These are phyloP conservation scores for Alternaria brassicae DNA, from an alignment of 2,329 filamentous ascomycete species.

Conservation along the genomic window DNA sequence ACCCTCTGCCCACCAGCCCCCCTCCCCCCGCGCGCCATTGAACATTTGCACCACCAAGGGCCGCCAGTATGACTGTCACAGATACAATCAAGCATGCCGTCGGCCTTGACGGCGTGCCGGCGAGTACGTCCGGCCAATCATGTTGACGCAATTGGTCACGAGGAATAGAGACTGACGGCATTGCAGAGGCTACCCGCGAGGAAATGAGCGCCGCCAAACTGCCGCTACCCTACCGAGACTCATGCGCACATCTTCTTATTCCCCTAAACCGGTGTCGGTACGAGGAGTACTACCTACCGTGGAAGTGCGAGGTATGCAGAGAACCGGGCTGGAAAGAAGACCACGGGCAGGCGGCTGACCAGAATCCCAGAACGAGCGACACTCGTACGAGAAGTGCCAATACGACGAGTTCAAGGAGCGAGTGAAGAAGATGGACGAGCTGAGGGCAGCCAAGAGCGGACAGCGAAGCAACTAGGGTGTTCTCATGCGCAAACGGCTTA, in stretches of 20 bases:
- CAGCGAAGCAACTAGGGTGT: conserved; percentile 76
- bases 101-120: conserved; percentile 50
- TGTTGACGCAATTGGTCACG: conserved; percentile 30
- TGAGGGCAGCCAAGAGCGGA: conserved; percentile 83
- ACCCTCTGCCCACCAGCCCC: conserved; percentile 17
- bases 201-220: conserved; percentile 92
- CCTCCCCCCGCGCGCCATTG: conserved; percentile 30
- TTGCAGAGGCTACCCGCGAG: conserved; percentile 79
- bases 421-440: conserved; percentile 97
- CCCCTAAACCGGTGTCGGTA: conserved; percentile 93
- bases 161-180: conserved; percentile 37
- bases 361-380: conserved; percentile 79
- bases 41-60: conserved; percentile 17
- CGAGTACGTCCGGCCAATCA: conserved; percentile 39
- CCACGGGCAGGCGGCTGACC: conserved; percentile 23
- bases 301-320: conserved; percentile 89
- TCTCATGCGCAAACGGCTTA: background rate
- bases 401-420: conserved; percentile 99
- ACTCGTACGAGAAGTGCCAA: conserved; percentile 99
- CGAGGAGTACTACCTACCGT: conserved; percentile 91
- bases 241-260: conserved; percentile 92
- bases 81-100: conserved; percentile 59
- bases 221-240: conserved; percentile 90
- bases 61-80: conserved; percentile 51
- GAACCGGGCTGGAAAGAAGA: background rate